A percentile compares a stretch with the other conserved stretches of the same genome.
phyloP scores from a whole-genome alignment of 768 basidiomycete species.

The Suillus subaureus region DNA sequence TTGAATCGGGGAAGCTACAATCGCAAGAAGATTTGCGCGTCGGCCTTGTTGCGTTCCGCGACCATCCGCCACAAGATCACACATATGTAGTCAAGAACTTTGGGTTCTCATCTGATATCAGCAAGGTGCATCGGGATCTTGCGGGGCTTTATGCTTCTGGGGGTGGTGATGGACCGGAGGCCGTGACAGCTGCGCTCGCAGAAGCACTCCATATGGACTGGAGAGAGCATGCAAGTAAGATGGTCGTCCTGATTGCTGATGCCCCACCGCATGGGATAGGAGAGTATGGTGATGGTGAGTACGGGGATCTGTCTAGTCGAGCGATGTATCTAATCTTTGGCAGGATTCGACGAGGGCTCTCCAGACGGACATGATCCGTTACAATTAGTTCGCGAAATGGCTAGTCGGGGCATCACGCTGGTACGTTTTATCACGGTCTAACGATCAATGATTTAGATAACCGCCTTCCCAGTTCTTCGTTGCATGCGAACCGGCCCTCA shows the following conservation, averaged over 20 bases:
- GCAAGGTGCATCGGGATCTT: slow-evolving; percentile 82
- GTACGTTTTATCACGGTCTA: slow-evolving; percentile 38
- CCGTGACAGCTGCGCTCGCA: slow-evolving; percentile 89
- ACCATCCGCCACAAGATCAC: slow-evolving; percentile 97
- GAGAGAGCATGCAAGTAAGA: slow-evolving; percentile 87
- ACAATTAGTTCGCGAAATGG: slow-evolving; percentile 86
- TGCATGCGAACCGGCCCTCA: slow-evolving; percentile 96
- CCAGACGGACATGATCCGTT: slow-evolving; percentile 94
- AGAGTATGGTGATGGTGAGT: slow-evolving; percentile 91
- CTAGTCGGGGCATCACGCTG: slow-evolving; percentile 84
- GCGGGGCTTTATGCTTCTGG: slow-evolving; percentile 86
- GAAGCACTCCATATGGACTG: slow-evolving; percentile 91
- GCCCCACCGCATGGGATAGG: slow-evolving; percentile 98
- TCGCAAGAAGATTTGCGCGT: slow-evolving; percentile 85
- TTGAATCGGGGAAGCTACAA: slow-evolving; percentile 91
- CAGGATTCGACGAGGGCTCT: slow-evolving; percentile 92
- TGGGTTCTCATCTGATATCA: slow-evolving; percentile 92
- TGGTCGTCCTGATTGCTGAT: slow-evolving; percentile 96
- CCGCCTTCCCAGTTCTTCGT: slow-evolving; percentile 80
- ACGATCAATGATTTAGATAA: slow-evolving; percentile 1
- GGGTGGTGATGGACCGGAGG: slow-evolving; percentile 95
- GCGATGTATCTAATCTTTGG: slow-evolving; percentile 8
- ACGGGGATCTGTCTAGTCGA: neutral
- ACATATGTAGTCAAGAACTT: slow-evolving; percentile 93
- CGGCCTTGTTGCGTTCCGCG: slow-evolving; percentile 92